Evolutionary conservation across 805 yeast species (phyloP).

Genomic region (Suhomyces vadensis): DNA sequence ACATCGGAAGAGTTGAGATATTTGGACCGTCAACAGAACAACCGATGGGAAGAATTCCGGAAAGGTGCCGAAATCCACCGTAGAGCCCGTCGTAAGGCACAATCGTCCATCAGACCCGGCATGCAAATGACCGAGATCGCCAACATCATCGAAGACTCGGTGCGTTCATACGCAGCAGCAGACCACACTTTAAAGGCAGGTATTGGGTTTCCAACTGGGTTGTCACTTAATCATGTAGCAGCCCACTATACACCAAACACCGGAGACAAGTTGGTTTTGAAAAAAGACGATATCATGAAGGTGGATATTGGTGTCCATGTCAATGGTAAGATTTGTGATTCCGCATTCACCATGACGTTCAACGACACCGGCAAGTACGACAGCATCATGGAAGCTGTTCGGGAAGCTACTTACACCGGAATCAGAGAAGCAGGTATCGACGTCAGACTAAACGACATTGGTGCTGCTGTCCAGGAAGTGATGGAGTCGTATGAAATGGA

Average conservation of each 20-base stretch:
- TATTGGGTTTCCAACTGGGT: slow-evolving; percentile 98
- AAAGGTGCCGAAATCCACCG: slow-evolving; percentile 97
- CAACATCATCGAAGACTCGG: slow-evolving; percentile 81
- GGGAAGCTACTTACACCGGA: slow-evolving; percentile 93
- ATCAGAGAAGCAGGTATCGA: slow-evolving; percentile 92
- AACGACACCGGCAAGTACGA: slow-evolving; percentile 83
- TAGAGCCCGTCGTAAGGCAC: slow-evolving; percentile 81
- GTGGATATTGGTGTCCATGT: slow-evolving; percentile 97
- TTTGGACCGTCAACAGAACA: slow-evolving; percentile 61
- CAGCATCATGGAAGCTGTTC: slow-evolving; percentile 76
- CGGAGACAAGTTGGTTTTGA: slow-evolving; percentile 80
- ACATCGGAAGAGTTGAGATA: slow-evolving; percentile 87
- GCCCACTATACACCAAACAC: slow-evolving; percentile 98
- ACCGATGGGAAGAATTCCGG: slow-evolving; percentile 83
- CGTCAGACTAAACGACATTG: slow-evolving; percentile 91
- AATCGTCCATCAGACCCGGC: slow-evolving; percentile 78
- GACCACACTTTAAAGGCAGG: slow-evolving; percentile 72
- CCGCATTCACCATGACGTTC: slow-evolving; percentile 91
- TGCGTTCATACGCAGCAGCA: slow-evolving; percentile 70
- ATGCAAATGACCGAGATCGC: slow-evolving; percentile 90
- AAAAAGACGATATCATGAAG: slow-evolving; percentile 91
- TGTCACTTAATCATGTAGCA: slow-evolving; percentile 89
- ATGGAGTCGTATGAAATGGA: slow-evolving; percentile 97
- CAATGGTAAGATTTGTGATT: slow-evolving; percentile 90
- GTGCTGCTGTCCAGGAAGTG: slow-evolving; percentile 93